Conservation (phyloP, 257 asterid species). For the Solanum paucissectum region DNA sequence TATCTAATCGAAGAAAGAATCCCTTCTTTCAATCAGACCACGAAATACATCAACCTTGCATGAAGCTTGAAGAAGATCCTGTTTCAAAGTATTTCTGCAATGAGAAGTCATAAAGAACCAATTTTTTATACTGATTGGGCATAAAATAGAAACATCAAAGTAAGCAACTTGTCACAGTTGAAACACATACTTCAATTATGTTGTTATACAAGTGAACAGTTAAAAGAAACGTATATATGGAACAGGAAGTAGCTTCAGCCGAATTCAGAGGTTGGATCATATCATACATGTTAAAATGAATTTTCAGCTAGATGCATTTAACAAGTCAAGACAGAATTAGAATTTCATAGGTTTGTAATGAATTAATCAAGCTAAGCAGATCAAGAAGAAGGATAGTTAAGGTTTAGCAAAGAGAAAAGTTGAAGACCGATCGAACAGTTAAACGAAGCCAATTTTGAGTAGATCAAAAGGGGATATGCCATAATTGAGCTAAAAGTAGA, state of each 20-base stretch:
- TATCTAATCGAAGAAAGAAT: background rate
- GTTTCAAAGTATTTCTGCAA: constrained; percentile 28
- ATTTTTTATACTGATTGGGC: background rate
- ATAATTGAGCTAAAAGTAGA: background rate
- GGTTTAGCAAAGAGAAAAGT: constrained; percentile 12
- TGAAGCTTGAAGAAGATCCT: constrained; percentile 17
- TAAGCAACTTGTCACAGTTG: background rate
- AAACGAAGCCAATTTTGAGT: constrained; percentile 18
- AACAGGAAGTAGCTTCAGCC: constrained; percentile 9
- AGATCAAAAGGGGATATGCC: constrained; percentile 16
- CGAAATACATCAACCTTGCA: constrained; percentile 11
- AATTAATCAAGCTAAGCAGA: constrained; percentile 6
- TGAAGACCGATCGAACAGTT: constrained; percentile 22
- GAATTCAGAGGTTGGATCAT: background rate
- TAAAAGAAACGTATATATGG: constrained; percentile 1
- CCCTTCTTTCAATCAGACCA: constrained; percentile 13
- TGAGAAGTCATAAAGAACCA: background rate
- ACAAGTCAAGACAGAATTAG: constrained; percentile 8
- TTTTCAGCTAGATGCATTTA: constrained; percentile 21
- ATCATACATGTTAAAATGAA: background rate
- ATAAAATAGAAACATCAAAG: background rate
- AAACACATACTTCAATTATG: background rate
- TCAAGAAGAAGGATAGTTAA: constrained; percentile 18
- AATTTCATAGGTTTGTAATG: background rate
- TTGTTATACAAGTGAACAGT: constrained; percentile 2